phyloP scores from a whole-genome alignment of 805 yeast species.

The Spathaspora passalidarum region DNA sequence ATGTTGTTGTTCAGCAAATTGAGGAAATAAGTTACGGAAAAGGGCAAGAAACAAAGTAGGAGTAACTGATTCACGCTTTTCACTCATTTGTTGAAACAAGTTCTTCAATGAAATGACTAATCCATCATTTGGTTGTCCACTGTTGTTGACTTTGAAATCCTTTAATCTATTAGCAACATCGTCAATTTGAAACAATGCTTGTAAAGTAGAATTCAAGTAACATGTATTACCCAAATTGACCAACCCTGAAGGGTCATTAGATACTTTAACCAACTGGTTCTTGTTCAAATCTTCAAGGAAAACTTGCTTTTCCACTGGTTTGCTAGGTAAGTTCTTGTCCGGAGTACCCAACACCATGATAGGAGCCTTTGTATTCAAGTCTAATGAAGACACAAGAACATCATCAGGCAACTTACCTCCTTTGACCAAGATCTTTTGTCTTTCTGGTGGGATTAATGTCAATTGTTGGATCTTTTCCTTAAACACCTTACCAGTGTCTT shows the following conservation, averaged over 20 bases:
- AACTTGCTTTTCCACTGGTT: constrained; percentile 52
- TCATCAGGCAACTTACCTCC: constrained; percentile 86
- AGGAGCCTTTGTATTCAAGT: constrained; percentile 60
- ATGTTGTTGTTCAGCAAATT: constrained; percentile 72
- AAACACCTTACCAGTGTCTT: constrained; percentile 57
- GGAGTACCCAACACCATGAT: constrained; percentile 94
- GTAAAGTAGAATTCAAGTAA: constrained; percentile 69
- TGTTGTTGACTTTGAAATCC: constrained; percentile 13
- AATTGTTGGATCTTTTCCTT: constrained; percentile 66
- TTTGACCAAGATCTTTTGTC: constrained; percentile 87
- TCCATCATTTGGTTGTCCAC: constrained; percentile 11
- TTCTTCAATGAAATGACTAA: constrained; percentile 37
- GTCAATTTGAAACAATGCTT: constrained; percentile 46
- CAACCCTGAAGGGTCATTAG: constrained; percentile 61
- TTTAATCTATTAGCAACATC: constrained; percentile 37
- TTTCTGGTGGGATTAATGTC: constrained; percentile 81
- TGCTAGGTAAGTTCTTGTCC: constrained; percentile 52
- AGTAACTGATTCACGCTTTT: constrained; percentile 48
- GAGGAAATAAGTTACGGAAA: constrained; percentile 73
- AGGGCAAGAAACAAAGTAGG: constrained; percentile 68
- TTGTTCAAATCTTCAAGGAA: constrained; percentile 69
- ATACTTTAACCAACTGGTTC: constrained; percentile 34
- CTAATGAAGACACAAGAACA: constrained; percentile 46
- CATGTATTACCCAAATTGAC: constrained; percentile 75
- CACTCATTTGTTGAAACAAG: constrained; percentile 44